Conservation (phyloP, 192 early-diverging fungal species). For the Backusella sp. region DNA sequence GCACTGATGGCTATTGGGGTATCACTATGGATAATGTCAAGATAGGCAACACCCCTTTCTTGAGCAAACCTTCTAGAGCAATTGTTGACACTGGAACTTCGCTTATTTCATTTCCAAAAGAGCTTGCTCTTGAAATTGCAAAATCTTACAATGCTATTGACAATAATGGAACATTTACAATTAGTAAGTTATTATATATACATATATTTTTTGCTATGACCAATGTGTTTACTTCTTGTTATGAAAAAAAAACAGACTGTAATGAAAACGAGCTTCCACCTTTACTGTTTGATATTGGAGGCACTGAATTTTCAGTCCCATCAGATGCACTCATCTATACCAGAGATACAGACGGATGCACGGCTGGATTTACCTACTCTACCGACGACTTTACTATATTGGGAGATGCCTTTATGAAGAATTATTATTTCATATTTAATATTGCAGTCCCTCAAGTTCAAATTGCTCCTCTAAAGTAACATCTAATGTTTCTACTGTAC, state of each 20-base stretch:
- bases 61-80: constrained; percentile 13
- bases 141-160: background rate
- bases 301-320: constrained; percentile 27
- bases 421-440: constrained; percentile 47
- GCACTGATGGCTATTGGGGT: constrained; percentile 14
- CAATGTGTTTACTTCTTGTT: background rate
- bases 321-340: constrained; percentile 26
- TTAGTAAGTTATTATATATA: background rate
- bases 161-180: background rate
- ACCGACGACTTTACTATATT: constrained; percentile 35
- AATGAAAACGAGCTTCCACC: constrained; percentile 12
- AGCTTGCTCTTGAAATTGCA: constrained; percentile 9
- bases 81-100: constrained; percentile 66
- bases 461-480: constrained; percentile 31
- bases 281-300: constrained; percentile 37
- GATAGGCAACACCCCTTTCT: background rate
- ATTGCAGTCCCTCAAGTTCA: constrained; percentile 30
- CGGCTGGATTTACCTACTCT: constrained; percentile 29
- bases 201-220: background rate
- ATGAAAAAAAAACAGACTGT: background rate
- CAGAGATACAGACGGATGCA: constrained; percentile 25
- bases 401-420: constrained; percentile 50
- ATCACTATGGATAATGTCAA: background rate
- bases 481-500: background rate
- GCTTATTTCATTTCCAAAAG: constrained; percentile 45